Conservation (phyloP, 2,329 filamentous ascomycete species). For the Sordariomycetes sp. region DNA sequence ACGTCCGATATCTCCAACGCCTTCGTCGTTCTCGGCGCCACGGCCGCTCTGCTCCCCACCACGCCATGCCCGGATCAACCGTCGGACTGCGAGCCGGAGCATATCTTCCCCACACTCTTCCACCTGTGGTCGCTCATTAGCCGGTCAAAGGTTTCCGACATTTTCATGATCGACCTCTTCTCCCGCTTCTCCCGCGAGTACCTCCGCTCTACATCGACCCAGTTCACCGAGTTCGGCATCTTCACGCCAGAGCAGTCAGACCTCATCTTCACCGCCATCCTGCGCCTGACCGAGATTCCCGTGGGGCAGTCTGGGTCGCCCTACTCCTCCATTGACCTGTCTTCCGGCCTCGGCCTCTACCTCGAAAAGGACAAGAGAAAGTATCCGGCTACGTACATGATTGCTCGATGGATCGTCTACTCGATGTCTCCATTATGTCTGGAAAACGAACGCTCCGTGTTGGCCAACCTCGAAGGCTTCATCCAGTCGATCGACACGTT, state of each 20-base stretch:
- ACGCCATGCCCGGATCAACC: conserved; percentile 62
- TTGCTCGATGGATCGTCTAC: conserved; percentile 87
- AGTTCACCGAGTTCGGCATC: conserved; percentile 79
- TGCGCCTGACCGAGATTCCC: conserved; percentile 86
- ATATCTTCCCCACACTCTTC: conserved; percentile 89
- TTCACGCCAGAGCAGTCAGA: conserved; percentile 89
- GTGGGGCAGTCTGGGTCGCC: conserved; percentile 93
- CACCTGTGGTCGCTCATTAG: conserved; percentile 93
- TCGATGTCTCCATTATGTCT: conserved; percentile 80
- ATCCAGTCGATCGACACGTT: conserved; percentile 96
- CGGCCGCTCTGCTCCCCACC: conserved; percentile 84
- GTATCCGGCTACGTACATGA: conserved; percentile 82
- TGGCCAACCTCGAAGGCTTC: conserved; percentile 79
- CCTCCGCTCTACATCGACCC: conserved; percentile 60
- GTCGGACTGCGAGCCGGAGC: conserved; percentile 70
- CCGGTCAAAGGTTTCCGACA: conserved; percentile 77
- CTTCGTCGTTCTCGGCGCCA: conserved; percentile 79
- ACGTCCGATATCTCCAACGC: conserved; percentile 86
- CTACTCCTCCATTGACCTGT: conserved; percentile 76
- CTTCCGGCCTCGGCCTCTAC: conserved; percentile 72
- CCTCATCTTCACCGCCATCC: conserved; percentile 81
- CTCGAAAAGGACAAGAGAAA: conserved; percentile 90
- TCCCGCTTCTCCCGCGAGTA: conserved; percentile 82
- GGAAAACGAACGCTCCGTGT: conserved; percentile 64
- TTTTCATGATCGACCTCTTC: conserved; percentile 79